Evolutionary conservation across 257 asterid species (phyloP), one percentile per base, ranked within the genome.

Genomic region (Solanum tarijense): DNA sequence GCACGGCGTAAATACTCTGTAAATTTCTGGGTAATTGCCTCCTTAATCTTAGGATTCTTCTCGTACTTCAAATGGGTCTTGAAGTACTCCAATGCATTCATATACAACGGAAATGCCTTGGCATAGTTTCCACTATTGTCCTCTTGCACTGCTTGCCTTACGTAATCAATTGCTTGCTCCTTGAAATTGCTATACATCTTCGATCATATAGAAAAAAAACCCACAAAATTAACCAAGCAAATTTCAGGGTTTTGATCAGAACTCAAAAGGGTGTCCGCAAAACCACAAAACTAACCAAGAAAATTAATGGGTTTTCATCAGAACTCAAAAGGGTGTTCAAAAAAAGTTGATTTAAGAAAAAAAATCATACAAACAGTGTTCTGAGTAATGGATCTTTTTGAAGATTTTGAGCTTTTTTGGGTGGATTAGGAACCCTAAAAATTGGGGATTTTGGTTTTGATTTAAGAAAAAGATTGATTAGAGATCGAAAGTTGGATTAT

Each of bases 81-180:
- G 92, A 97, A 97, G 90, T 97, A 97, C 91, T 97, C 99, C 89
- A 97, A 89, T 21, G 99, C 99, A 90, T 97, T 96, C 99, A 94
- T 97, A 88, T 97, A 97, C 68, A 97, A 73, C 23, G 98, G 99
- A 43, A 97, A 97, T 25, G 99, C 99, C 87, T 94, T 97, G 16
- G 99, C 99, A 72, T 96, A 96, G 90, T 97, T 96, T 20, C 99
- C 99, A 34, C 95, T 92, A 91, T 97, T 96, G 89, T 97, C 99
- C 88, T 97, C 99, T 89, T 94, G 89, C 34, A 97, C 99, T 4
- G 99, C 99, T 90, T 95, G 99, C 88, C 96, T 93, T 25, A 97
- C 99, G 89, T 90, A 96, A 75, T 95, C 99, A 92, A 97, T 96
- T 81, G 99, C 99, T 89, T 97, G 99, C 89, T 97, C 99, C 85